These are phyloP conservation scores for Ricinus communis DNA, from an alignment of 345 rosid genomes.

Conservation along the genomic window DNA sequence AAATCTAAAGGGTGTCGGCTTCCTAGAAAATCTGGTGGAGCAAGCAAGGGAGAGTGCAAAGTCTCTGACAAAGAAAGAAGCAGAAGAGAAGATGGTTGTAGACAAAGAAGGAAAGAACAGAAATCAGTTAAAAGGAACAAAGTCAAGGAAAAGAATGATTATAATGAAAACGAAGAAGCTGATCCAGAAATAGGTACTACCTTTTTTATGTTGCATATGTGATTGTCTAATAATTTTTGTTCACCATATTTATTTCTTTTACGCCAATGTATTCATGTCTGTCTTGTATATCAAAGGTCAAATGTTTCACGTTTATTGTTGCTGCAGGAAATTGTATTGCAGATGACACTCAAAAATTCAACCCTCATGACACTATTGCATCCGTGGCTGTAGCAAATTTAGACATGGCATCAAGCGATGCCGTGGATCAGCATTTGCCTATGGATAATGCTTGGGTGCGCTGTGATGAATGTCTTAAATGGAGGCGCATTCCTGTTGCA, in stretches of 20 bases:
- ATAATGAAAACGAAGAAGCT: slow-evolving; percentile 28
- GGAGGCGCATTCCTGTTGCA: slow-evolving; percentile 85
- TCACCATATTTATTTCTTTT: background rate
- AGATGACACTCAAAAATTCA: slow-evolving; percentile 31
- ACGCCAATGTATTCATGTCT: no score
- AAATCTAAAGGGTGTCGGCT: slow-evolving; percentile 32
- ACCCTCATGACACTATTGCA: slow-evolving; percentile 28
- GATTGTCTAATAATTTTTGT: background rate
- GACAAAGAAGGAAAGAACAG: slow-evolving; percentile 30
- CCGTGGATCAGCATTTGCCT: slow-evolving; percentile 41
- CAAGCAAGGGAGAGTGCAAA: slow-evolving; percentile 48
- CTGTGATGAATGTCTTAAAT: slow-evolving; percentile 91
- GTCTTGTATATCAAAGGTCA: background rate
- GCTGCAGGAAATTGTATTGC: slow-evolving; percentile 36
- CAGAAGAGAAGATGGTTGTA: slow-evolving; percentile 41
- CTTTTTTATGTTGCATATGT: slow-evolving; percentile 5
- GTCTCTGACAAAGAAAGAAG: slow-evolving; percentile 40
- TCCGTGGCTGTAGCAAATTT: slow-evolving; percentile 36
- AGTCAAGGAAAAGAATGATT: slow-evolving; percentile 40
- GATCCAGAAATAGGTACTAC: slow-evolving; percentile 51
- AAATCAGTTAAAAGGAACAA: slow-evolving; percentile 38
- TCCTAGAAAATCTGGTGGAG: slow-evolving; percentile 45
- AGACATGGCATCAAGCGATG: slow-evolving; percentile 35
- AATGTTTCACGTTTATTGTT: slow-evolving; percentile 13
- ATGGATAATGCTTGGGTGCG: slow-evolving; percentile 83